A percentile compares a stretch with the other conserved stretches of the same genome.
These are phyloP conservation scores for Leucosporidium scottii DNA, from an alignment of 768 basidiomycete species.

Conservation along the genomic window DNA sequence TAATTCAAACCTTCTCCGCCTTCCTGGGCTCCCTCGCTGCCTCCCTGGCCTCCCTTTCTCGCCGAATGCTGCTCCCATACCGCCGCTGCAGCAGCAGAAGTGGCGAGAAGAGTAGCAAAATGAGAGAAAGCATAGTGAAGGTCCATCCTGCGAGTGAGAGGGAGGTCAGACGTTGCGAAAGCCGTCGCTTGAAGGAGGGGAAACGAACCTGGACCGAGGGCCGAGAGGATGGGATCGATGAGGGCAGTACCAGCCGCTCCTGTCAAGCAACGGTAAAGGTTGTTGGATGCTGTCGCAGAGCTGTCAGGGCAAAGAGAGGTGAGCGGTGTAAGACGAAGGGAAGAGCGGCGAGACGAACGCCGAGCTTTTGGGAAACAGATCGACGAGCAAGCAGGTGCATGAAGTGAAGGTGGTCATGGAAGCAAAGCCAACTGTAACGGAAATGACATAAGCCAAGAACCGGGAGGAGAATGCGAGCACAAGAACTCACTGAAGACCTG, in stretches of 20 bases:
- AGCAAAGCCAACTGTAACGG: slow-evolving; percentile 15
- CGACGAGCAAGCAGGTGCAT: too few relatives aligned
- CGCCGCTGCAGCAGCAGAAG: slow-evolving; percentile 22
- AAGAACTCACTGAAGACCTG: neutral
- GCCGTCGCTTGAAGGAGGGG: too few relatives aligned
- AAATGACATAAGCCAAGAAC: neutral
- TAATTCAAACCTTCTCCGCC: neutral
- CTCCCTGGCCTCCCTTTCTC: neutral
- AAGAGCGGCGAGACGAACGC: slow-evolving; percentile 18
- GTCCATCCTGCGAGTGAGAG: slow-evolving; percentile 10
- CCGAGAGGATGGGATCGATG: slow-evolving; percentile 23
- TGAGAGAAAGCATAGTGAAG: slow-evolving; percentile 23
- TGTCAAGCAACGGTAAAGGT: slow-evolving; percentile 32
- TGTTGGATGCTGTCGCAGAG: slow-evolving; percentile 14
- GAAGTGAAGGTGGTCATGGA: slow-evolving; percentile 8
- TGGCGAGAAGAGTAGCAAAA: slow-evolving; percentile 17
- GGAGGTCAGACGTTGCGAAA: too few relatives aligned
- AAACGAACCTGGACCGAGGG: slow-evolving; percentile 17
- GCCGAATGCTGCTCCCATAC: slow-evolving; percentile 16
- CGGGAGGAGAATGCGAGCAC: accelerated
- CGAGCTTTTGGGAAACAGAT: too few relatives aligned
- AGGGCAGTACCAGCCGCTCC: slow-evolving; percentile 22
- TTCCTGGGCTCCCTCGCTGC: neutral
- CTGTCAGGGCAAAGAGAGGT: neutral
- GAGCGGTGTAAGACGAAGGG: neutral